Evolutionary conservation across 495 filamentous ascomycete genomes (phyloP).

Genomic region (Amphirosellinia nigrospora): DNA sequence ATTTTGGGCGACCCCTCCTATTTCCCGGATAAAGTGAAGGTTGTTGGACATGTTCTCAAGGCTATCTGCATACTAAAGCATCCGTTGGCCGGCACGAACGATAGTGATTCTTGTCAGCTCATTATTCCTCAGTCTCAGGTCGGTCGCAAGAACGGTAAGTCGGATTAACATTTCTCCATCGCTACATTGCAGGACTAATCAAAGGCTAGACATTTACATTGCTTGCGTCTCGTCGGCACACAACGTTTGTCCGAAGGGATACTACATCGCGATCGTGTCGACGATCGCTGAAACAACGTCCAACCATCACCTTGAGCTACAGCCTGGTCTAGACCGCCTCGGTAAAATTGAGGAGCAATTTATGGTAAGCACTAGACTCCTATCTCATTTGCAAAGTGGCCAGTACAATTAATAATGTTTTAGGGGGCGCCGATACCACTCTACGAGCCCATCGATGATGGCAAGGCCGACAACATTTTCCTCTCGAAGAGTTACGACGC

Average conservation of each 20-base stretch:
- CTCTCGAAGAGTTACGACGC: slow-evolving; percentile 99
- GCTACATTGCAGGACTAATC: neutral
- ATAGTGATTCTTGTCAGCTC: slow-evolving; percentile 89
- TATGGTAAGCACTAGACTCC: slow-evolving; percentile 59
- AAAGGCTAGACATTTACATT: slow-evolving; percentile 88
- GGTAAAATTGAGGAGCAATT: slow-evolving; percentile 97
- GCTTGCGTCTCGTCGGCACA: slow-evolving; percentile 94
- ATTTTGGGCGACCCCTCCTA: slow-evolving; percentile 97
- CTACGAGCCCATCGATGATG: slow-evolving; percentile 89
- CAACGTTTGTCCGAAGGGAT: slow-evolving; percentile 98
- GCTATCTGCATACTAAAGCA: slow-evolving; percentile 98
- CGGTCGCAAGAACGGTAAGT: slow-evolving; percentile 87
- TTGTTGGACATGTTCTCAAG: slow-evolving; percentile 87
- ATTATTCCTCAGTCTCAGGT: slow-evolving; percentile 98
- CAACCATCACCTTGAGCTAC: slow-evolving; percentile 95
- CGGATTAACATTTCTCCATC: neutral
- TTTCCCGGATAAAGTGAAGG: slow-evolving; percentile 86
- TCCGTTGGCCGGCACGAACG: slow-evolving; percentile 83
- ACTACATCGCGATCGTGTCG: slow-evolving; percentile 97
- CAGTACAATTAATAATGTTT: slow-evolving; percentile 24
- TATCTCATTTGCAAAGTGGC: neutral
- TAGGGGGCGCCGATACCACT: slow-evolving; percentile 83
- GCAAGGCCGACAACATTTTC: slow-evolving; percentile 88
- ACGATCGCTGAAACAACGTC: slow-evolving; percentile 91
- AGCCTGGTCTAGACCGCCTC: slow-evolving; percentile 91